These are phyloP conservation scores for Mycena venus DNA, from an alignment of 768 basidiomycete species.

Conservation along the genomic window DNA sequence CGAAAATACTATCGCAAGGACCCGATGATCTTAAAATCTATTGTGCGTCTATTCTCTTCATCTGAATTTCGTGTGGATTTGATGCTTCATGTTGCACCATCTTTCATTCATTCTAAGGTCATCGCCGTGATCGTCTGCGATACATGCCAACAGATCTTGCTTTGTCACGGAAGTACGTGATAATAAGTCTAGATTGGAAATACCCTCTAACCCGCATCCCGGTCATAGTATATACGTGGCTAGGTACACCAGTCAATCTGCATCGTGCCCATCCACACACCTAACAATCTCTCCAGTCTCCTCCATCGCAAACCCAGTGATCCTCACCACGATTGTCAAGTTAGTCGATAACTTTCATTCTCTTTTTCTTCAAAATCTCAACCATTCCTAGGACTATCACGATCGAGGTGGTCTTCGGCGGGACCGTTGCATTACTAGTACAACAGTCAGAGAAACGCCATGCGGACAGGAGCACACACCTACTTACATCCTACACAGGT, in stretches of 20 bases:
- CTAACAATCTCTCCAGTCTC: conserved; percentile 8
- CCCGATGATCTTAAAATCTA: neutral
- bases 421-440: conserved; percentile 29
- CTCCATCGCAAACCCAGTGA: conserved; percentile 1
- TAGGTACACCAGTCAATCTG: neutral
- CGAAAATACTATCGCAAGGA: conserved; percentile 29
- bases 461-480: neutral
- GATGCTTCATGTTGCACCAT: no score
- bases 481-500: neutral
- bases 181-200: neutral
- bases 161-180: conserved; percentile 21
- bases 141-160: conserved; percentile 21
- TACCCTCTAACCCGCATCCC: neutral
- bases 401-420: conserved; percentile 34
- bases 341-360: neutral
- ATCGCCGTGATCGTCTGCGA: conserved; percentile 27
- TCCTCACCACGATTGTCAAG: conserved; percentile 21
- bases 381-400: conserved; percentile 25
- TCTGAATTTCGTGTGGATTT: no score
- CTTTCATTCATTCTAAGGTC: conserved; percentile 14
- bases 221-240: conserved; percentile 23
- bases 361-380: no score
- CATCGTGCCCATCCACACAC: neutral
- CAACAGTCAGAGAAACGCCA: conserved; percentile 31
- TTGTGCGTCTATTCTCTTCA: conserved; percentile 23